These are phyloP conservation scores for Sporothrix euskadiensis DNA, from an alignment of 2,329 filamentous ascomycete species.

Conservation along the genomic window DNA sequence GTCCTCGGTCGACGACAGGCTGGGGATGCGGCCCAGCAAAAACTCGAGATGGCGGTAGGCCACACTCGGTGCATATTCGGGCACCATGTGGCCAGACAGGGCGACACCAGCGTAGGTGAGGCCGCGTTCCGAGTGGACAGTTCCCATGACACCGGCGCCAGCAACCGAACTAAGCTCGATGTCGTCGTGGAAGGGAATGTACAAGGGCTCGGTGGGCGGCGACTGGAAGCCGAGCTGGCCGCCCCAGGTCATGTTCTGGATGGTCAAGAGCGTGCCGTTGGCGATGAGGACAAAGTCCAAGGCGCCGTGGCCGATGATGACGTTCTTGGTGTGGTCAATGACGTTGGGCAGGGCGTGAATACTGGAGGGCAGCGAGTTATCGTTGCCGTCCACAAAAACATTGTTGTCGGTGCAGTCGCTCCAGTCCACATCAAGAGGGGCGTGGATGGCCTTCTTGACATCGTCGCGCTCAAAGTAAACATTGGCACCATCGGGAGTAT, in stretches of 20 bases:
- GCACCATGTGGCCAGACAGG: constrained; percentile 66
- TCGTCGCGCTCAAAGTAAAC: constrained; percentile 71
- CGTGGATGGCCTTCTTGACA: constrained; percentile 39
- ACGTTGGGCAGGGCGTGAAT: constrained; percentile 65
- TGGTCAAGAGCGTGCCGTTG: constrained; percentile 69
- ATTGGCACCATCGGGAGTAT: constrained; percentile 60
- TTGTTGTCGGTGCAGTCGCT: constrained; percentile 51
- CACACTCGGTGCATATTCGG: constrained; percentile 67
- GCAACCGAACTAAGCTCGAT: constrained; percentile 37
- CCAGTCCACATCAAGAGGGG: constrained; percentile 48
- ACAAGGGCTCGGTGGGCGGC: constrained; percentile 62
- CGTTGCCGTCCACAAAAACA: constrained; percentile 46
- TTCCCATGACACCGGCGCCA: constrained; percentile 64
- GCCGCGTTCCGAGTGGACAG: constrained; percentile 70
- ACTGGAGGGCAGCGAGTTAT: constrained; percentile 55
- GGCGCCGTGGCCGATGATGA: constrained; percentile 71
- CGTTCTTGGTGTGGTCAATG: constrained; percentile 71
- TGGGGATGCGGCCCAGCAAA: constrained; percentile 67
- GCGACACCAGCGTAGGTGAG: constrained; percentile 69
- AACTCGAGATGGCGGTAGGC: constrained; percentile 74
- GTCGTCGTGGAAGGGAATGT: constrained; percentile 64
- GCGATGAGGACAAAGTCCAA: constrained; percentile 67
- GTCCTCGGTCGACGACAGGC: constrained; percentile 46
- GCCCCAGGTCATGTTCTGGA: constrained; percentile 82
- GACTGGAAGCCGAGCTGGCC: constrained; percentile 69